phyloP scores from a whole-genome alignment of 2,329 filamentous ascomycete genomes.

The Colletotrichum zoysiae region DNA sequence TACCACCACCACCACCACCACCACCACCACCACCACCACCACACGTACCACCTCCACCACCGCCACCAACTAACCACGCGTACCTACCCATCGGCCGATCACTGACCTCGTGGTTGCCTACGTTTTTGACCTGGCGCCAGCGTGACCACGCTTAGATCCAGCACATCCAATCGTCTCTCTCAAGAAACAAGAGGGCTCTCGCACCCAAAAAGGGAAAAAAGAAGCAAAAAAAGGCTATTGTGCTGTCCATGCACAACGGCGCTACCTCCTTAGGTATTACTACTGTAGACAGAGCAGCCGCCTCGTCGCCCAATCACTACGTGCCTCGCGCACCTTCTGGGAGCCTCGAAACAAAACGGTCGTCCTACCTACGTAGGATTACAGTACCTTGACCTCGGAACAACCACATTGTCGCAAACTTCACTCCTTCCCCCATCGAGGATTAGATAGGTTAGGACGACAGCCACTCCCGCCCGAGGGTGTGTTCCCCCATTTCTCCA shows the following conservation, averaged over 20 bases:
- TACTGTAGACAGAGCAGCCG: not conserved
- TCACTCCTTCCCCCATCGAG: slow-evolving; percentile 8
- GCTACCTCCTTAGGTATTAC: not conserved
- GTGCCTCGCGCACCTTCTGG: slow-evolving; percentile 5
- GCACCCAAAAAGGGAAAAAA: not conserved
- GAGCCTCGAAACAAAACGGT: slow-evolving; percentile 8
- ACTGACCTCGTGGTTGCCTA: slow-evolving; percentile 39
- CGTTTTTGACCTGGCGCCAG: slow-evolving; percentile 27
- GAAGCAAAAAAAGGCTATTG: not conserved
- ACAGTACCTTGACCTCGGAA: slow-evolving; percentile 21
- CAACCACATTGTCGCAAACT: slow-evolving; percentile 30
- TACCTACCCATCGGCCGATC: slow-evolving; percentile 32
- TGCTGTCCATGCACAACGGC: slow-evolving; percentile 6
- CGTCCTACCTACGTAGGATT: not conserved
- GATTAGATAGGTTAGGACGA: slow-evolving; percentile 23
- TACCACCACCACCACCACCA: not conserved
- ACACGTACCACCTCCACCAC: not conserved
- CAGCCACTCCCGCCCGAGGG: slow-evolving; percentile 27
- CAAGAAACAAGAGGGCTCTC: not conserved
- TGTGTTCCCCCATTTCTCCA: slow-evolving; percentile 14
- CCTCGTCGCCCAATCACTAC: not conserved
- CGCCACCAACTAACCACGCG: slow-evolving; percentile 26
- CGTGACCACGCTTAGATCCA: slow-evolving; percentile 35
- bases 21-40: not conserved
- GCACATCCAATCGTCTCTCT: not conserved